Percentiles rank a stretch among this genome's conserved stretches.
phyloP scores from a whole-genome alignment of 352 stramenopile genomes.

The Globisporangium acanthophoron region DNA sequence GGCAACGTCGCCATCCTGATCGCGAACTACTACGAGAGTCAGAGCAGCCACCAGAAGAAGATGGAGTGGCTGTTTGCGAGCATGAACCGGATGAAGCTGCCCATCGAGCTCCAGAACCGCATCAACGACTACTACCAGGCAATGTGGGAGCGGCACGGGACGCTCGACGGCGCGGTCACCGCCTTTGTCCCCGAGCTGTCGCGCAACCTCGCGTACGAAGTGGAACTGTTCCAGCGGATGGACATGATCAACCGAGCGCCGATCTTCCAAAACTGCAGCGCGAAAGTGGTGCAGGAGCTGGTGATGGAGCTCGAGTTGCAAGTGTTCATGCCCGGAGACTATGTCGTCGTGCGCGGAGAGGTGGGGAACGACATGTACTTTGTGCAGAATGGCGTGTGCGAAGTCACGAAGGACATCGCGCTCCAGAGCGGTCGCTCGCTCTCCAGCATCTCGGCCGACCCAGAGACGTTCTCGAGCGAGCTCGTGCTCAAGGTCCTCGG shows the following conservation, averaged over 20 bases:
- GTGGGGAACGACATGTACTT: conserved; percentile 89
- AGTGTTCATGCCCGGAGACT: conserved; percentile 84
- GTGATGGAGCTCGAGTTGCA: conserved; percentile 80
- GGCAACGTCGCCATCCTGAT: conserved; percentile 84
- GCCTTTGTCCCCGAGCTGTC: conserved; percentile 78
- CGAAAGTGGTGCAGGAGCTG: conserved; percentile 79
- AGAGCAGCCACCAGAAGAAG: conserved; percentile 81
- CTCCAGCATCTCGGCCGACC: conserved; percentile 1
- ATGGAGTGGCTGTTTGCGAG: conserved; percentile 85
- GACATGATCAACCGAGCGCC: conserved; percentile 86
- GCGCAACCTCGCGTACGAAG: conserved; percentile 77
- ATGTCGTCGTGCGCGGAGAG: conserved; percentile 75
- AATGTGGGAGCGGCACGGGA: conserved; percentile 83
- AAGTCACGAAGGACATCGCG: conserved; percentile 69
- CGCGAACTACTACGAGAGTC: conserved; percentile 80
- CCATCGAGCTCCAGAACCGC: conserved; percentile 70
- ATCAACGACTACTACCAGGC: conserved; percentile 86
- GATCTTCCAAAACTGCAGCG: conserved; percentile 77
- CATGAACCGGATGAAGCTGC: conserved; percentile 79
- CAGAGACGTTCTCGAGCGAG: conserved; percentile 24
- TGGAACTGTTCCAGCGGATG: conserved; percentile 78
- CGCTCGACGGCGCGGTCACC: conserved; percentile 64
- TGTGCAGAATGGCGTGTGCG: conserved; percentile 68
- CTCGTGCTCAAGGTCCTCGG: conserved; percentile 61
- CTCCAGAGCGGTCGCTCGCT: conserved; percentile 4